Conservation (phyloP, 352 stramenopile genomes). For the Halophytophthora batemanensis region DNA sequence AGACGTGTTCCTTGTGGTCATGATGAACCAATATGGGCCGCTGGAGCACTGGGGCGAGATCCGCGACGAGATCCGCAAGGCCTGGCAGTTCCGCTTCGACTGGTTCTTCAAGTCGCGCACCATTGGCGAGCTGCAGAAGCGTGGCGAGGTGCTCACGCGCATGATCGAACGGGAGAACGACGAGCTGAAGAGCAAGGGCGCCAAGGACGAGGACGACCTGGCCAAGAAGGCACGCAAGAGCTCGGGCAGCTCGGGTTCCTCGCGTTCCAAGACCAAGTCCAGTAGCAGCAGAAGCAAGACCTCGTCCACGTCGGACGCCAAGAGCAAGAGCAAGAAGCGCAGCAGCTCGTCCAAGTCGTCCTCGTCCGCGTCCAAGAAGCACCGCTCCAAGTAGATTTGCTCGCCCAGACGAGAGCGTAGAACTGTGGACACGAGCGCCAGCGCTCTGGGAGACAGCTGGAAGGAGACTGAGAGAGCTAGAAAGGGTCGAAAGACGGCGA, state of each 20-base stretch:
- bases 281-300: constrained; percentile 52
- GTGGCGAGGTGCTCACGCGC: constrained; percentile 93
- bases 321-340: constrained; percentile 68
- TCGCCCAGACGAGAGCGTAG: not conserved
- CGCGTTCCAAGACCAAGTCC: constrained; percentile 62
- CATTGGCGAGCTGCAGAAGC: constrained; percentile 96
- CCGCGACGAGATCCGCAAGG: constrained; percentile 96
- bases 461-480: too few species aligned
- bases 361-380: constrained; percentile 56
- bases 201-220: constrained; percentile 77
- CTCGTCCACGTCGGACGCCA: constrained; percentile 39
- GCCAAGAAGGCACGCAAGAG: constrained; percentile 74
- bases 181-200: constrained; percentile 71
- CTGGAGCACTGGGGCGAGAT: constrained; percentile 96
- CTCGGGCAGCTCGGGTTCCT: constrained; percentile 39
- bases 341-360: constrained; percentile 61
- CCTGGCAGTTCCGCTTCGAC: constrained; percentile 99
- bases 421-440: too few species aligned
- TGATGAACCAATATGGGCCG: constrained; percentile 98
- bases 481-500: too few species aligned
- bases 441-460: too few species aligned
- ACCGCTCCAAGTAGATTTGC: constrained; percentile 52
- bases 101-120: constrained; percentile 99
- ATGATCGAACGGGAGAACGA: constrained; percentile 95
- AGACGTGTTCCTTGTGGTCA: constrained; percentile 97